Base-by-base conservation (phyloP, 2,329 filamentous ascomycete genomes). In the Plenodomus tracheiphilus region DNA sequence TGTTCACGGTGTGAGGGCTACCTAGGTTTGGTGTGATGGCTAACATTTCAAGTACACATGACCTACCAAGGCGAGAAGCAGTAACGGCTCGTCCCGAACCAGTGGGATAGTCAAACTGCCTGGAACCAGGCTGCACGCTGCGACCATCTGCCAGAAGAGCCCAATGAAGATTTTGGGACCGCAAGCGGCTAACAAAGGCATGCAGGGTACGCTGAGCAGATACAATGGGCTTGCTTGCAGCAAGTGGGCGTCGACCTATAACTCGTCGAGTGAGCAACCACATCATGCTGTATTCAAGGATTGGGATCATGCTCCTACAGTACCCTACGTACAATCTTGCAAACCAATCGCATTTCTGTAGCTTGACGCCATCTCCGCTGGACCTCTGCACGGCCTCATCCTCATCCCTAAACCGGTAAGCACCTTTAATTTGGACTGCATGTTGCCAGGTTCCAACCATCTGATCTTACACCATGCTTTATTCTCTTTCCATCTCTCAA, bases 361-460 rank as follows among this genome's bases (percentile, higher is more conserved):
- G 28, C 20, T 53, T 32, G 28, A 32, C 50, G 39, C 47, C 47
- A 53, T 53, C 45, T 49, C 58, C 40, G 41, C 51, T 55, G 47
- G 59, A 42, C 44, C 41, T 50, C 47, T 47, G 46, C 45, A 41
- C 48, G 43, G 51, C 41, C 34, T 53, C 61, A 53, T 53, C 44
- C 56, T 65, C 56, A 67, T 65, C 60, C 64, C 63, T 66, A 66
- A 61, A 57, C 46, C 46, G 64, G 65, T 67, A 69, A 69, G 64
- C 53, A 54, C 15, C 25, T 43, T 56, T 59, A 66, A 67, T 67
- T 56, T 68, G 46, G 51, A 48, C 39, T 57, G 62, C 66, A 48
- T 59, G 43, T 52, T 58, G 64, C 65, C 64, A 69, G 69, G 64
- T 47, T 18, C 16, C 41, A 39, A 42, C 43, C 56, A 48, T 48